These are phyloP conservation scores for Colletotrichum musicola DNA, from an alignment of 2,329 filamentous ascomycete species.

Conservation along the genomic window DNA sequence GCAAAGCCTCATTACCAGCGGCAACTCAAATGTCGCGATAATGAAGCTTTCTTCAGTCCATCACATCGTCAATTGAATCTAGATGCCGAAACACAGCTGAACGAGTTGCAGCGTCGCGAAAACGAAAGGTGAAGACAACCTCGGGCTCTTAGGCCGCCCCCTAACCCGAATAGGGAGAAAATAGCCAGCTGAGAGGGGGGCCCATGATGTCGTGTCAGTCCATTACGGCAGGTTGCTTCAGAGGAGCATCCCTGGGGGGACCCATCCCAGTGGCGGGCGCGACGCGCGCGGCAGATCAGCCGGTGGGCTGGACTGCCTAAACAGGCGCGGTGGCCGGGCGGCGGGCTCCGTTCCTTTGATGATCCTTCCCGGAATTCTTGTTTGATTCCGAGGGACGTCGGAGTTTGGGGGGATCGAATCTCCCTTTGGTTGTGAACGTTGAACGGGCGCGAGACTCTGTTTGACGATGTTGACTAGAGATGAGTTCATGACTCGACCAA, in stretches of 20 bases:
- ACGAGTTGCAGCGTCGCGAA: no score
- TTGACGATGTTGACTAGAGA: no score
- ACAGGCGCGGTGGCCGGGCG: constrained; percentile 30
- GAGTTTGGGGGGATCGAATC: no score
- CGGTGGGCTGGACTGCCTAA: constrained; percentile 22
- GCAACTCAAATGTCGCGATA: no score
- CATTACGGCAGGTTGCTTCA: constrained; percentile 29
- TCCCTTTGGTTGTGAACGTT: no score
- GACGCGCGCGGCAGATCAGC: constrained; percentile 32
- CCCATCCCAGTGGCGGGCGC: constrained; percentile 18
- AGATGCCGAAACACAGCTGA: no score
- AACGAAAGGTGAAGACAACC: not conserved
- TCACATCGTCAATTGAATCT: no score
- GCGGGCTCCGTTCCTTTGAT: constrained; percentile 14
- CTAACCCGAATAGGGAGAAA: constrained; percentile 10
- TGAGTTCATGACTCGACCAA: not conserved
- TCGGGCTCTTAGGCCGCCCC: not conserved
- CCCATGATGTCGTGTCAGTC: constrained; percentile 25
- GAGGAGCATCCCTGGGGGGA: constrained; percentile 4
- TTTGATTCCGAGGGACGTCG: not conserved
- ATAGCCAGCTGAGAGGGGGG: constrained; percentile 2
- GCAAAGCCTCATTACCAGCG: no score
- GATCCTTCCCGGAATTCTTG: constrained; percentile 19
- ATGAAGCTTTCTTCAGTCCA: no score
- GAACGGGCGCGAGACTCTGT: no score